Percentiles rank a stretch among this genome's conserved stretches.
These are phyloP conservation scores for Yamadazyma ubonensis DNA, from an alignment of 805 yeast genomes.

Conservation along the genomic window DNA sequence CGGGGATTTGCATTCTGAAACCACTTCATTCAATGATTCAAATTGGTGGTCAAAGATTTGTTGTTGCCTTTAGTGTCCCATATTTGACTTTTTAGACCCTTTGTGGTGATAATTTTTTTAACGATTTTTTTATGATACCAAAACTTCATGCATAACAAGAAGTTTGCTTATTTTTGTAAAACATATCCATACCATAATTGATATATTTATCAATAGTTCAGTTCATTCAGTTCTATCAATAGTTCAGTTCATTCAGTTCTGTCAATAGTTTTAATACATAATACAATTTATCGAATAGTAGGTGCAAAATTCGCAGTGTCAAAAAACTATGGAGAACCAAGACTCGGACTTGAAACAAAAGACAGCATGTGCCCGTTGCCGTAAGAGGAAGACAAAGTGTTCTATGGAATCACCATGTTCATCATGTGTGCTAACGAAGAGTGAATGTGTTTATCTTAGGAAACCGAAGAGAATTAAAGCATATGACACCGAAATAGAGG, in stretches of 20 bases:
- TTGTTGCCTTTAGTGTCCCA: constrained; percentile 18
- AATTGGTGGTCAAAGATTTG: constrained; percentile 13
- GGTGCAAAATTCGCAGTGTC: constrained; percentile 2
- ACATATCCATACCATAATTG: too few relatives aligned
- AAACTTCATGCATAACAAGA: not conserved
- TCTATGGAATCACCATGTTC: constrained; percentile 25
- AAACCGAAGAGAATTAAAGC: constrained; percentile 21
- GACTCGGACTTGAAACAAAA: constrained; percentile 1
- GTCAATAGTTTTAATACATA: constrained; percentile 7
- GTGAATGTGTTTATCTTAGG: constrained; percentile 22
- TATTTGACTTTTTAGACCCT: too few relatives aligned
- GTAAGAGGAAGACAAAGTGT: constrained; percentile 28
- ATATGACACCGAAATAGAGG: constrained; percentile 24
- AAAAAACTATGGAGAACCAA: constrained; percentile 1
- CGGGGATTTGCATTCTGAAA: constrained; percentile 39
- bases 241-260: constrained; percentile 8
- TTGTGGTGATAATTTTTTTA: too few relatives aligned
- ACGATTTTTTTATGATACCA: not conserved
- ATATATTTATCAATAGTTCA: not conserved
- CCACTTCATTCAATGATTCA: constrained; percentile 29
- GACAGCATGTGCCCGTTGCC: constrained; percentile 25
- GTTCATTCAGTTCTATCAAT: constrained; percentile 3
- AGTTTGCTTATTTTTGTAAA: not conserved
- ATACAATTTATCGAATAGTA: not conserved
- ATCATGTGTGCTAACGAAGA: constrained; percentile 16